Percentiles rank a stretch among this genome's conserved stretches.
These are phyloP conservation scores for Bryoglossum gracile DNA, from an alignment of 495 filamentous ascomycete species.

Conservation along the genomic window DNA sequence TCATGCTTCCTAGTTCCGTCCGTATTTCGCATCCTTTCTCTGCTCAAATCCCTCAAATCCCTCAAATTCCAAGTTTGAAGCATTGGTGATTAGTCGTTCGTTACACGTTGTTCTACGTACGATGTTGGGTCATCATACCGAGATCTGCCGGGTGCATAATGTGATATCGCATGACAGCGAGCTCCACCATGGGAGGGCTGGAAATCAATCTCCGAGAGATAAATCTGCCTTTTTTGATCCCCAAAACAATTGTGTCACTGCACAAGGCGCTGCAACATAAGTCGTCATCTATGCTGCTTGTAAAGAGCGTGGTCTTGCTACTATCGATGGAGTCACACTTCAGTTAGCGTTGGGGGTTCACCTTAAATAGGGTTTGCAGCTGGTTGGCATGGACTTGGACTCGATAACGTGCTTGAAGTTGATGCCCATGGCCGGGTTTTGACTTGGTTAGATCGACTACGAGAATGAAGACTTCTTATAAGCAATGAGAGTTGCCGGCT, in stretches of 20 bases:
- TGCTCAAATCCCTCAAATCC: too few relatives aligned
- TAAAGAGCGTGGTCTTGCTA: slow-evolving; percentile 41
- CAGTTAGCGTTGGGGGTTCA: slow-evolving; percentile 53
- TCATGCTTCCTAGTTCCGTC: too few relatives aligned
- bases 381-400: slow-evolving; percentile 37
- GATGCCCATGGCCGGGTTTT: slow-evolving; percentile 38
- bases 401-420: slow-evolving; percentile 46
- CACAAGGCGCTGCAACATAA: slow-evolving; percentile 29
- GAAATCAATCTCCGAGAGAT: too few relatives aligned
- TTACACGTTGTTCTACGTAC: too few relatives aligned
- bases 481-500: slow-evolving; percentile 41
- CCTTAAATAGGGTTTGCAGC: slow-evolving; percentile 50
- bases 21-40: too few relatives aligned
- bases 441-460: slow-evolving; percentile 27
- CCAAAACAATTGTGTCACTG: neutral
- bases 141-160: too few relatives aligned
- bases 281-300: slow-evolving; percentile 46
- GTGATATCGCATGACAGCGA: too few relatives aligned
- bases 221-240: neutral
- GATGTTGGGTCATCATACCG: too few relatives aligned
- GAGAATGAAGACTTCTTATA: slow-evolving; percentile 42
- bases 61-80: too few relatives aligned
- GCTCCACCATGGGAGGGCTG: too few relatives aligned
- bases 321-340: slow-evolving; percentile 52
- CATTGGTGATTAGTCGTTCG: too few relatives aligned